phyloP scores from a whole-genome alignment of 108 stramenopile genomes.

The Nitzschia sp. region DNA sequence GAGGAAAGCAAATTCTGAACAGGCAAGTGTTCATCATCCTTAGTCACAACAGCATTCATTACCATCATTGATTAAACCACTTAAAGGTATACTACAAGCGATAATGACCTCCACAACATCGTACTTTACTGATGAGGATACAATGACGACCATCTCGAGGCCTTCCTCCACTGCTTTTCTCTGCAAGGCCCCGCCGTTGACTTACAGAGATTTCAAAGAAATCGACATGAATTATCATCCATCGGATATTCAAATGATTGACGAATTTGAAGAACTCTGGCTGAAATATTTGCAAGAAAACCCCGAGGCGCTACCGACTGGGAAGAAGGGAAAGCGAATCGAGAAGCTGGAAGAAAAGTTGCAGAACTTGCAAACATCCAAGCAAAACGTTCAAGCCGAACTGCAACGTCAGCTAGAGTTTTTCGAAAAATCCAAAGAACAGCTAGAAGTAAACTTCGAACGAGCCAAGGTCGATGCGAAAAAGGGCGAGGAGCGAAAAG shows the following conservation, averaged over 20 bases:
- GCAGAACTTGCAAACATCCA: constrained; percentile 10
- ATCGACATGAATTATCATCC: constrained; percentile 6
- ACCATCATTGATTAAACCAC: too few relatives aligned
- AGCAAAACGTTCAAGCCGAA: constrained; percentile 38
- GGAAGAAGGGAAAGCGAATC: constrained; percentile 27
- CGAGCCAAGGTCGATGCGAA: constrained; percentile 7
- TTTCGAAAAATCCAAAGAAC: constrained; percentile 19
- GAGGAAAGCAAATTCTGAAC: too few relatives aligned
- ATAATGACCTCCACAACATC: too few relatives aligned
- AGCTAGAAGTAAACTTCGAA: constrained; percentile 31
- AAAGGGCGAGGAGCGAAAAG: constrained; percentile 14
- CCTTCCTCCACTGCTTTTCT: not conserved
- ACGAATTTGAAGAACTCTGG: constrained; percentile 40
- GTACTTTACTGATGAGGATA: not conserved
- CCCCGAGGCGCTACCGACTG: constrained; percentile 26
- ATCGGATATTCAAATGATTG: constrained; percentile 17
- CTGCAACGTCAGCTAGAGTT: constrained; percentile 48
- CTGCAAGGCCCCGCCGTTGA: not conserved
- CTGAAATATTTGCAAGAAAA: constrained; percentile 12
- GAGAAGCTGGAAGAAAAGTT: constrained; percentile 22
- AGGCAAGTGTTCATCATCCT: too few relatives aligned
- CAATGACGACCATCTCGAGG: not conserved
- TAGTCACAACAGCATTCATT: too few relatives aligned
- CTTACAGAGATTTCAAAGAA: not conserved
- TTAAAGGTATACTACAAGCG: too few relatives aligned